A percentile compares a stretch with the other conserved stretches of the same genome.
Conservation (phyloP, 192 early-diverging fungal genomes). For the Coemansia sp. region DNA sequence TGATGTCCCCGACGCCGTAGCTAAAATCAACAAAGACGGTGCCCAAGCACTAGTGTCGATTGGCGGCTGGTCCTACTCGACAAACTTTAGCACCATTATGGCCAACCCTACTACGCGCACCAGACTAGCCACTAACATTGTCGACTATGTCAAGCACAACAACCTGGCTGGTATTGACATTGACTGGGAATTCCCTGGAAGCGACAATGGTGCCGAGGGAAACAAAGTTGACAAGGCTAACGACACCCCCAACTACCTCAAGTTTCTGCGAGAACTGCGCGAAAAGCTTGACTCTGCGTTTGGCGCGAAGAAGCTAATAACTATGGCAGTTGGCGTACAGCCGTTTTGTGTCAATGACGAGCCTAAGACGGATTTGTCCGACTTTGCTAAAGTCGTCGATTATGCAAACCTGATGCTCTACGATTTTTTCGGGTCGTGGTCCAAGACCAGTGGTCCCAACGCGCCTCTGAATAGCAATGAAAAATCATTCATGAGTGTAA, state of each 20-base stretch:
- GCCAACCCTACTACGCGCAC: conserved; percentile 47
- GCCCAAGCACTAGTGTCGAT: conserved; percentile 64
- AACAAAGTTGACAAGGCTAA: conserved; percentile 50
- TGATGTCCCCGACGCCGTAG: conserved; percentile 45
- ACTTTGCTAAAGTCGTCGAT: conserved; percentile 62
- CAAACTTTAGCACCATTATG: conserved; percentile 60
- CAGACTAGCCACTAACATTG: conserved; percentile 60
- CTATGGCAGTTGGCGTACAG: conserved; percentile 60
- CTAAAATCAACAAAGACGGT: conserved; percentile 52
- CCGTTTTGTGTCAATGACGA: conserved; percentile 58
- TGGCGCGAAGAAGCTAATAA: conserved; percentile 56
- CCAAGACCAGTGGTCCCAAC: conserved; percentile 57
- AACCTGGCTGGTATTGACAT: conserved; percentile 64
- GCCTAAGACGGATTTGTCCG: conserved; percentile 55
- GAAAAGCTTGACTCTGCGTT: conserved; percentile 49
- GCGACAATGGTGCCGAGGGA: conserved; percentile 22
- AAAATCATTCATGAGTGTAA: conserved; percentile 49
- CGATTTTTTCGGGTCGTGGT: conserved; percentile 63
- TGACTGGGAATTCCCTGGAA: conserved; percentile 73
- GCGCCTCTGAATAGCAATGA: conserved; percentile 56
- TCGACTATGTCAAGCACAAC: conserved; percentile 57
- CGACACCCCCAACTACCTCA: conserved; percentile 64
- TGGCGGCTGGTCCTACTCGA: conserved; percentile 73
- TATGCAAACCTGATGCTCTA: conserved; percentile 70
- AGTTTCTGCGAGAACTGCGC: conserved; percentile 62